Evolutionary conservation across 441 rosid genomes (phyloP).

Genomic region (Syzygium syzygioides): DNA sequence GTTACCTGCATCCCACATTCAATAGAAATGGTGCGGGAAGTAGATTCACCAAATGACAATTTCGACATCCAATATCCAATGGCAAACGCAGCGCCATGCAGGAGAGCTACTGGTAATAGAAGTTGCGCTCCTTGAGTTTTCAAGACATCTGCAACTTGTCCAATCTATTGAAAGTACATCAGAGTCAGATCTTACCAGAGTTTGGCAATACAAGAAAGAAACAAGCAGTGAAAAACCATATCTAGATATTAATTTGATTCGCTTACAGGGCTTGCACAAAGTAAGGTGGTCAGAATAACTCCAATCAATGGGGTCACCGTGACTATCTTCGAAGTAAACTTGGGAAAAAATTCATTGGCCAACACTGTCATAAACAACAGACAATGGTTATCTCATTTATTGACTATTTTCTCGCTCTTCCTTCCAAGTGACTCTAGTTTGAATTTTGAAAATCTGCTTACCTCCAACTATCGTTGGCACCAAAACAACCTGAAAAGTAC

Average conservation of each 20-base stretch:
- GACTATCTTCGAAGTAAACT: slow-evolving; percentile 72
- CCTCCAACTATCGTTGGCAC: slow-evolving; percentile 86
- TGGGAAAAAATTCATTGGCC: slow-evolving; percentile 88
- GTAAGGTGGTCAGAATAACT: slow-evolving; percentile 85
- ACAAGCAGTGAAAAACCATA: background rate
- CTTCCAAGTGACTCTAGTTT: background rate
- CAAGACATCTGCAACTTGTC: slow-evolving; percentile 86
- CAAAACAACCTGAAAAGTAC: slow-evolving; percentile 96
- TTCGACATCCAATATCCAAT: slow-evolving; percentile 84
- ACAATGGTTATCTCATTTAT: background rate
- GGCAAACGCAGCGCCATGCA: slow-evolving; percentile 83
- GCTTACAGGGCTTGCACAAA: slow-evolving; percentile 96
- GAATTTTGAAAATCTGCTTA: slow-evolving; percentile 7
- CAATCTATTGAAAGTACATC: slow-evolving; percentile 45
- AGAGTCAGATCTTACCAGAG: slow-evolving; percentile 3
- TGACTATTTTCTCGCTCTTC: background rate
- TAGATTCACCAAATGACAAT: slow-evolving; percentile 86
- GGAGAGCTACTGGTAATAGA: slow-evolving; percentile 74
- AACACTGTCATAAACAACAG: slow-evolving; percentile 47
- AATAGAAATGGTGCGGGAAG: slow-evolving; percentile 93
- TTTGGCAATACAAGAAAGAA: background rate
- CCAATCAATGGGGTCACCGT: slow-evolving; percentile 85
- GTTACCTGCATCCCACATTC: slow-evolving; percentile 98
- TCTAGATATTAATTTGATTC: background rate
- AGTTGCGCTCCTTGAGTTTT: slow-evolving; percentile 88